phyloP scores from a whole-genome alignment of 257 asterid genomes.

The Mentha longifolia region DNA sequence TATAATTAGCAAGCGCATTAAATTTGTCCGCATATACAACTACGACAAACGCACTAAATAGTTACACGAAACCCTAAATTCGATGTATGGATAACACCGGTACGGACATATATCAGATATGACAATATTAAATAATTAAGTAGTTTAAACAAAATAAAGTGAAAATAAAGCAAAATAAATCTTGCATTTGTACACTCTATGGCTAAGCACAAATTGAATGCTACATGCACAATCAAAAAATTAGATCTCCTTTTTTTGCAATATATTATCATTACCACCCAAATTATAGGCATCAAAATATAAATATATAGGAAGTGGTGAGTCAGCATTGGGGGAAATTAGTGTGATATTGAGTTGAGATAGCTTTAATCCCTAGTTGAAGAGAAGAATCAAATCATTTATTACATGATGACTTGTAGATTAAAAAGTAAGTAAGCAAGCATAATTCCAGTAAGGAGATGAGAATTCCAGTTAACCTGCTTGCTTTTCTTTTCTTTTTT shows the following conservation, averaged over 20 bases:
- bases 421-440: constrained; percentile 1
- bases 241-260: background rate
- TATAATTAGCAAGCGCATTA: background rate
- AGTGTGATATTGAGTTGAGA: background rate
- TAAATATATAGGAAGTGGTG: background rate
- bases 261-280: background rate
- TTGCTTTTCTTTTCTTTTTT: background rate
- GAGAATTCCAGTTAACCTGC: background rate
- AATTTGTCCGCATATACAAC: background rate
- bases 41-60: no score
- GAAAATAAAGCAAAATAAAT: background rate
- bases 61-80: no score
- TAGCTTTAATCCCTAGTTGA: background rate
- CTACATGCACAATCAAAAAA: background rate
- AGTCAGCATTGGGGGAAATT: background rate
- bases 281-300: background rate
- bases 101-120: background rate
- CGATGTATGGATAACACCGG: background rate
- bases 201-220: constrained; percentile 19
- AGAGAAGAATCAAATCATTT: background rate
- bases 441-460: background rate
- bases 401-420: background rate
- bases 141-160: background rate
- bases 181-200: background rate
- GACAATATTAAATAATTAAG: background rate